These are phyloP conservation scores for Kalmusia sp. DNA, from an alignment of 2,329 filamentous ascomycete genomes.

Conservation along the genomic window DNA sequence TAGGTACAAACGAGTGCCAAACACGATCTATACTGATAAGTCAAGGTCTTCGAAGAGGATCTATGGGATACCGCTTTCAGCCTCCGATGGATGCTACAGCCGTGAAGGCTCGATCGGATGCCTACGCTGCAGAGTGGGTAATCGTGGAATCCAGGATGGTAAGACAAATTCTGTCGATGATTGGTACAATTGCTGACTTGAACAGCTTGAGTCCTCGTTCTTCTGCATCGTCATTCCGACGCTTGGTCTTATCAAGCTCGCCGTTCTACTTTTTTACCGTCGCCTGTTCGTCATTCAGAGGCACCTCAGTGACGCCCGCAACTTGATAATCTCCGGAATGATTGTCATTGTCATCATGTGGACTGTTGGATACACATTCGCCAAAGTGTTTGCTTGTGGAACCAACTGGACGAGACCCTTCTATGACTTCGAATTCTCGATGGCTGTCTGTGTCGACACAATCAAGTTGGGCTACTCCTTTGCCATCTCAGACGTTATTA, in stretches of 20 bases:
- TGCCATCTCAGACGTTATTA: slow-evolving; percentile 9
- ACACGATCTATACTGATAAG: background rate
- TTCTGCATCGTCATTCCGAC: background rate
- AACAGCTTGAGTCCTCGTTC: background rate
- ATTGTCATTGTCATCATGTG: background rate
- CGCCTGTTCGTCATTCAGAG: background rate
- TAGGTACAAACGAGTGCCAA: background rate
- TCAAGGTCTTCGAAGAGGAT: background rate
- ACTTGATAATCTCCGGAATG: background rate
- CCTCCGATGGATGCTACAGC: background rate
- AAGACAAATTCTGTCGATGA: background rate
- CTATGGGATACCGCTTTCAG: background rate
- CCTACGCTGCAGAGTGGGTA: background rate
- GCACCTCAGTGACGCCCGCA: background rate
- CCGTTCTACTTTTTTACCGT: background rate
- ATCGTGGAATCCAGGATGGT: background rate
- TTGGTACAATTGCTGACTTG: background rate
- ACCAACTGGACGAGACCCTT: background rate
- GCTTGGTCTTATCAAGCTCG: background rate
- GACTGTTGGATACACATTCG: background rate
- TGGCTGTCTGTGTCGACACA: slow-evolving; percentile 5
- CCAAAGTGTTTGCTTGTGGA: background rate
- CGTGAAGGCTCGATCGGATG: background rate
- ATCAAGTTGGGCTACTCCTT: background rate
- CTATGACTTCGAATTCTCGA: background rate